Base-by-base conservation (phyloP, 2,329 filamentous ascomycete species). In the Colletotrichum agaves region DNA sequence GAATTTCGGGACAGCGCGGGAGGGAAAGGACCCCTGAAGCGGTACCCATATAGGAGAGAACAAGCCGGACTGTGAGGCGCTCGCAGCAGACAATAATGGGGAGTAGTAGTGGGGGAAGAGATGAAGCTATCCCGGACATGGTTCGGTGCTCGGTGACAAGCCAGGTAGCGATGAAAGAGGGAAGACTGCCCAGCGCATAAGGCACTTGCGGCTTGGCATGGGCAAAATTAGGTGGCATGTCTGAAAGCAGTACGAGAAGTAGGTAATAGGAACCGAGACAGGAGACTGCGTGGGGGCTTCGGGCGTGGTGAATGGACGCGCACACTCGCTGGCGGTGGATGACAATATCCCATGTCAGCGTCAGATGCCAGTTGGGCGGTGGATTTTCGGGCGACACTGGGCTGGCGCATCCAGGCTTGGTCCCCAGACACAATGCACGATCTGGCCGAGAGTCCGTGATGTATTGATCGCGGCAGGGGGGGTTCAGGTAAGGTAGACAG, bases 101-200 rank as follows among this genome's bases (percentile, higher is more conserved):
- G 37, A 46, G 44, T 31, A 39, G 23, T 31, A 49, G 46, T 64
- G 62, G 66, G 64, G 63, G 55, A 17, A 31, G 57, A 56, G 23
- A 50, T 67, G 63, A 69, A 61, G 66, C 43, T 67, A 69, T 69
- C 62, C 61, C 56, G 56, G 50, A 35, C 49, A 23, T 55, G 62
- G 55, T 57, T 61, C 63, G 53, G 61, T 60, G 66, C 63, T 61
- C 63, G 47, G 61, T 60, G 66, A 61, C 62, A 37, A 33, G 4
- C 55, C 49, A 62, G 43, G 49, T 43, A 33, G 31, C 56, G 41
- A 43, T 41, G 49, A 47, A 52, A 49, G 60, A 56, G 52, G 57
- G 44, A 17, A 44, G 41, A 27, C 33, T 15, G 35, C 44, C 27
- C 23, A 53, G 37, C 39, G 43, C 56, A 57, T 21, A 31, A 27